A percentile compares a stretch with the other conserved stretches of the same genome.
Evolutionary conservation across 768 basidiomycete species (phyloP).

Genomic region (Boletus speciosus): DNA sequence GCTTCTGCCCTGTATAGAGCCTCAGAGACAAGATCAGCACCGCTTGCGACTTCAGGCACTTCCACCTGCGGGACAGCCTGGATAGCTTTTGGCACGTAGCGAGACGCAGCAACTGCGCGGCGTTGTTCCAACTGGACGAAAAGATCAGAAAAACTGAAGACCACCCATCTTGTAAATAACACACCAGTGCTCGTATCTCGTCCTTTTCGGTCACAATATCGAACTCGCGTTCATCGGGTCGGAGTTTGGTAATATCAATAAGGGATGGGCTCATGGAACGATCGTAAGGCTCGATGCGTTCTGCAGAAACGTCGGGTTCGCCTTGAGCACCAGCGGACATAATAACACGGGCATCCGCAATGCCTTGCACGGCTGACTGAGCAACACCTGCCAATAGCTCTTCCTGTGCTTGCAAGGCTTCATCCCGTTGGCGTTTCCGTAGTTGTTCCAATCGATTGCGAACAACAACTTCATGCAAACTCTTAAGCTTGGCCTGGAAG

Average conservation of each 20-base stretch:
- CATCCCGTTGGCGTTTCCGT: slow-evolving; percentile 92
- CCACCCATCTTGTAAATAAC: slow-evolving; percentile 22
- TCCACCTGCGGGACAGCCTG: slow-evolving; percentile 58
- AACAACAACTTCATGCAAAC: slow-evolving; percentile 93
- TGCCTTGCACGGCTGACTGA: slow-evolving; percentile 50
- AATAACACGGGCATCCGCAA: slow-evolving; percentile 35
- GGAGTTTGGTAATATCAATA: slow-evolving; percentile 66
- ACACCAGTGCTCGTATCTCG: slow-evolving; percentile 61
- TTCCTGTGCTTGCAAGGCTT: slow-evolving; percentile 90
- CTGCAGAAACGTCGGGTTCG: slow-evolving; percentile 39
- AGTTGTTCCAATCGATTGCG: slow-evolving; percentile 95
- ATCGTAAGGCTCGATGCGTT: slow-evolving; percentile 76
- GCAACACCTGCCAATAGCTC: slow-evolving; percentile 82
- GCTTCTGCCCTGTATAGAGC: slow-evolving; percentile 89
- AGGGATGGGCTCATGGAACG: slow-evolving; percentile 83
- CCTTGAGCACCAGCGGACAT: slow-evolving; percentile 30
- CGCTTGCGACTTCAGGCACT: slow-evolving; percentile 54
- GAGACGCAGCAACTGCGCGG: slow-evolving; percentile 74
- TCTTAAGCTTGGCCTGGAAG: slow-evolving; percentile 80
- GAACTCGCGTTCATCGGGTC: slow-evolving; percentile 76
- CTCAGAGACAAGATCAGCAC: slow-evolving; percentile 81
- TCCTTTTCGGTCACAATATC: slow-evolving; percentile 70
- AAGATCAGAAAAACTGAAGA: slow-evolving; percentile 4
- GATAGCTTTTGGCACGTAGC: slow-evolving; percentile 78
- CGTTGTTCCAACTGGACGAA: slow-evolving; percentile 62